Base-by-base conservation (phyloP, 768 basidiomycete genomes). In the Kwoniella sp. region DNA sequence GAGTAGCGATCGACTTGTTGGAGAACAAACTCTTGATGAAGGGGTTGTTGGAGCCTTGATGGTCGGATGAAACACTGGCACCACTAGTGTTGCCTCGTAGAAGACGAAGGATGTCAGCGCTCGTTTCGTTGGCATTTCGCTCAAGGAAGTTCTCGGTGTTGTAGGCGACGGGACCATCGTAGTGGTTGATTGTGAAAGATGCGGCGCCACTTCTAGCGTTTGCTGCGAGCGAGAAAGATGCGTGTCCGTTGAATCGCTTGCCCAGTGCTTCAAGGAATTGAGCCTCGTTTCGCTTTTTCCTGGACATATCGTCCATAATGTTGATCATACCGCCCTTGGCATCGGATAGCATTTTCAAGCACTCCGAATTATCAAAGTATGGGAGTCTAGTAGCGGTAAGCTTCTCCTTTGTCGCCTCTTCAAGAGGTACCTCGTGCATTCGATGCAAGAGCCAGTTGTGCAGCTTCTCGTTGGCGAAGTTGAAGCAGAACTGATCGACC, bases 281-380 rank as follows among this genome's bases (percentile, higher is more conserved):
- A 58, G 88, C 85, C 72, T 95, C 92, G 1, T 88, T 94, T 86
- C 94, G 93, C 82, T 92, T 94, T 40, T 90, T 84, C 13, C 89
- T 85, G 1, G 93, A 90, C 79, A 96, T 93, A 76, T 98, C 95
- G 75, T 98, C 94, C 89, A 97, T 91, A 79, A 98, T 97, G 73
- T 95, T 92, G 57, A 97, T 87, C 30, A 99, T 83, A 1, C 96
- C 96, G 10, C 93, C 94, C 1, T 91, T 92, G 58, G 83, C 83
- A 74, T 91, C 88, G 75, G 92, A 89, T 46, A 98, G 81, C 29
- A 99, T 83, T 8, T 91, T 86, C 29, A 98, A 80, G 69, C 91
- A 92, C 76, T 97, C 94, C 10, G 88, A 79, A 78, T 97, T 98
- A 81, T 95, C 91, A 77, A 91, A 91, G 82, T 89, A 94, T 0